A percentile compares a stretch with the other conserved stretches of the same genome.
Conservation (phyloP, 2,329 filamentous ascomycete genomes). For the Westerdykella sp. region DNA sequence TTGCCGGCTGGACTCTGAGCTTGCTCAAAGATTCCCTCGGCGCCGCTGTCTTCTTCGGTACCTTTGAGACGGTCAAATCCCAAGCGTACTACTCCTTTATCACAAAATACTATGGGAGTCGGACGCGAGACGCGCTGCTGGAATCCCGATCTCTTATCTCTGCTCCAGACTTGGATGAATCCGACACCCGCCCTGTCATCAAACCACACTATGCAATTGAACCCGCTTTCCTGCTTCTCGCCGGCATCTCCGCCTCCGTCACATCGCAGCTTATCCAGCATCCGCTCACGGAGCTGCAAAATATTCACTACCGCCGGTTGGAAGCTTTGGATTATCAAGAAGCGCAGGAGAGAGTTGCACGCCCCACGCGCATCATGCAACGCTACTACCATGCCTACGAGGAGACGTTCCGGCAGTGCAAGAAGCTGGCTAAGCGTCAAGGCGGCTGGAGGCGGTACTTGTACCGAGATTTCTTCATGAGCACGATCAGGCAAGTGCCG, state of each 20-base stretch:
- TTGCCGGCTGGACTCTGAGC: constrained; percentile 65
- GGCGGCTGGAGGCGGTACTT: constrained; percentile 57
- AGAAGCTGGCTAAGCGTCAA: constrained; percentile 52
- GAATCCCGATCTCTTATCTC: constrained; percentile 8
- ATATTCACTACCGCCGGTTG: constrained; percentile 65
- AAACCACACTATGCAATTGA: constrained; percentile 70
- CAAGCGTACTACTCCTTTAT: constrained; percentile 68
- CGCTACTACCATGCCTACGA: constrained; percentile 67
- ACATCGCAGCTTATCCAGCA: constrained; percentile 65
- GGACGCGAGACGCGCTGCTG: constrained; percentile 24
- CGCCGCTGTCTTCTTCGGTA: constrained; percentile 65
- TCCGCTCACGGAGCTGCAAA: constrained; percentile 64
- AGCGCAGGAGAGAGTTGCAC: constrained; percentile 34
- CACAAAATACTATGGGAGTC: constrained; percentile 57
- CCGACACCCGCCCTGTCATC: constrained; percentile 48
- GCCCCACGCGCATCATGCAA: constrained; percentile 40
- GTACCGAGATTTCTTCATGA: constrained; percentile 67
- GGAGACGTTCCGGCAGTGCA: constrained; percentile 59
- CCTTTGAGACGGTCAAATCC: constrained; percentile 70
- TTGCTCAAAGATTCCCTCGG: constrained; percentile 65
- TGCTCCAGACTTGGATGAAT: constrained; percentile 15
- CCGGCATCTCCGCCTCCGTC: constrained; percentile 63
- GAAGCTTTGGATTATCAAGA: constrained; percentile 61
- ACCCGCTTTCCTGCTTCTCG: constrained; percentile 63
- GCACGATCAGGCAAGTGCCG: constrained; percentile 66